These are phyloP conservation scores for Zymoseptoria tritici DNA, from an alignment of 2,329 filamentous ascomycete genomes.

Conservation along the genomic window DNA sequence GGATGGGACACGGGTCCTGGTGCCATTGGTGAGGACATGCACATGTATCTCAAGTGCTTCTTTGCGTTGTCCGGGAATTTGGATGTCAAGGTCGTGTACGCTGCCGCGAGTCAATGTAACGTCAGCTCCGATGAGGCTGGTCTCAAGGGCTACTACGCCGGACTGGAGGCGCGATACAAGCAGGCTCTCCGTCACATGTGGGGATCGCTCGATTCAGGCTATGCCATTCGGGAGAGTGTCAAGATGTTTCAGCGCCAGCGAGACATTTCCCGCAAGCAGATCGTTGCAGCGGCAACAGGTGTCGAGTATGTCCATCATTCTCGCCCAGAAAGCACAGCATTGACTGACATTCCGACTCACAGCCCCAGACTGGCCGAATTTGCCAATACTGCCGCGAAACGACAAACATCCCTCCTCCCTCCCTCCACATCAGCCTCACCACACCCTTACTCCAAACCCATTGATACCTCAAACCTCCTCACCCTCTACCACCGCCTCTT, in stretches of 20 bases:
- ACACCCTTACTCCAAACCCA: conserved; percentile 7
- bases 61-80: conserved; percentile 65
- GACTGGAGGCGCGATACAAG: conserved; percentile 60
- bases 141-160: conserved; percentile 47
- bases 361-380: conserved; percentile 27
- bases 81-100: conserved; percentile 56
- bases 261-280: conserved; percentile 4
- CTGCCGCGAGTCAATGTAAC: conserved; percentile 66
- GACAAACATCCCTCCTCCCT: conserved; percentile 22
- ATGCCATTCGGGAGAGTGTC: conserved; percentile 42
- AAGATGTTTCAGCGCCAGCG: conserved; percentile 23
- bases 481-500: conserved; percentile 61
- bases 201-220: conserved; percentile 64
- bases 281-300: conserved; percentile 18
- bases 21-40: conserved; percentile 67
- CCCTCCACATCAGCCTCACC: neutral
- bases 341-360: conserved; percentile 10
- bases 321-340: neutral
- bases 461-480: conserved; percentile 44
- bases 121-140: conserved; percentile 55
- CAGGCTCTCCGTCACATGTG: conserved; percentile 71
- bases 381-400: conserved; percentile 22
- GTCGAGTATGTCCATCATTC: conserved; percentile 20
- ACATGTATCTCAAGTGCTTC: conserved; percentile 74
- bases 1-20: conserved; percentile 66